A percentile compares a stretch with the other conserved stretches of the same genome.
Evolutionary conservation across 768 basidiomycete species (phyloP).

Genomic region (Xerocomellus amylosporus): DNA sequence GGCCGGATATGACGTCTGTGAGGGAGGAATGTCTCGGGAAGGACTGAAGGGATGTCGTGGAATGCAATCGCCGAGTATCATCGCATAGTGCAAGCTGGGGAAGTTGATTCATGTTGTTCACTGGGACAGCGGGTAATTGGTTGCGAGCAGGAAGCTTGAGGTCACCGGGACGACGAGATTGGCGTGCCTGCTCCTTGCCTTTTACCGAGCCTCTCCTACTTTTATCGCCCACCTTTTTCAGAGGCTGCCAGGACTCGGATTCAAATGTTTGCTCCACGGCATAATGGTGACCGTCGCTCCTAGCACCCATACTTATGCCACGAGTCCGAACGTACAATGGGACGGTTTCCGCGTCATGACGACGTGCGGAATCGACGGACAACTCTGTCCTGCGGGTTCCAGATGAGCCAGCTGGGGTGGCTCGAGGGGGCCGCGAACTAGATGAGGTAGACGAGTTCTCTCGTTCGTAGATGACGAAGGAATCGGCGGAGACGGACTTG

Average conservation of each 20-base stretch:
- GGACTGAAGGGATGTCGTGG: slow-evolving; percentile 39
- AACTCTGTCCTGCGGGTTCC: slow-evolving; percentile 29
- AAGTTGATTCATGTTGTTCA: slow-evolving; percentile 31
- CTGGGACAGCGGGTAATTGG: slow-evolving; percentile 36
- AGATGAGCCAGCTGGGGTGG: slow-evolving; percentile 35
- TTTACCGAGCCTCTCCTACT: slow-evolving; percentile 50
- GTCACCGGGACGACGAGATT: slow-evolving; percentile 52
- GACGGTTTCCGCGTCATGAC: slow-evolving; percentile 24
- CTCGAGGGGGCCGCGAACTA: slow-evolving; percentile 39
- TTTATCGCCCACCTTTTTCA: slow-evolving; percentile 40
- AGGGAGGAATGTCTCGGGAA: slow-evolving; percentile 32
- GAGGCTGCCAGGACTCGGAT: slow-evolving; percentile 49
- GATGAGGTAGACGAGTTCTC: slow-evolving; percentile 32
- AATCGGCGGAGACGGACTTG: slow-evolving; percentile 78
- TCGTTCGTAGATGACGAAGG: slow-evolving; percentile 53
- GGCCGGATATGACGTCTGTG: slow-evolving; percentile 39
- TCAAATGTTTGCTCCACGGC: slow-evolving; percentile 46
- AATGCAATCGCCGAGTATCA: slow-evolving; percentile 38
- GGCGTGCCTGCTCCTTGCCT: slow-evolving; percentile 41
- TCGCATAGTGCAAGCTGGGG: slow-evolving; percentile 39
- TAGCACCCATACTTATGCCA: slow-evolving; percentile 54
- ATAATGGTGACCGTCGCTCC: slow-evolving; percentile 41
- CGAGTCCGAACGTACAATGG: slow-evolving; percentile 47
- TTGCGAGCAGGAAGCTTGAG: slow-evolving; percentile 61
- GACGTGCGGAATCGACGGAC: slow-evolving; percentile 27